These are phyloP conservation scores for Leccinum subgranulosum DNA, from an alignment of 768 basidiomycete species.

Conservation along the genomic window DNA sequence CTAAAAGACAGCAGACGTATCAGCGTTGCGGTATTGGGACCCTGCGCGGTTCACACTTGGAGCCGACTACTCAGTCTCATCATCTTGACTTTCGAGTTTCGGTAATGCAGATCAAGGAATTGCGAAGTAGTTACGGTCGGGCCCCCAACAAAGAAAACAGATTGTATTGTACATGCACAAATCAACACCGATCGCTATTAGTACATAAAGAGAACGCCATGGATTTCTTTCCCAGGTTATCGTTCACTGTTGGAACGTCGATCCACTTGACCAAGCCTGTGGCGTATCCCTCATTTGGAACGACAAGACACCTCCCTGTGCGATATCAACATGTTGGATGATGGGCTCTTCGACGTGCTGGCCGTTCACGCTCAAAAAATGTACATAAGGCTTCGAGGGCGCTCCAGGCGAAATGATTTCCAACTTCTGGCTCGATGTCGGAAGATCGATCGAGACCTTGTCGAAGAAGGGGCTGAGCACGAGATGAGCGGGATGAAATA, in stretches of 20 bases:
- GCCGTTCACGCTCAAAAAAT: constrained; percentile 57
- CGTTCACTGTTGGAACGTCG: constrained; percentile 1
- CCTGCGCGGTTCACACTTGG: no score
- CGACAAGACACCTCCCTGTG: constrained; percentile 49
- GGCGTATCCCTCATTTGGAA: constrained; percentile 64
- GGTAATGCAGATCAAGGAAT: neutral
- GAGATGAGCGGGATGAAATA: neutral
- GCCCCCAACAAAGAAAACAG: neutral
- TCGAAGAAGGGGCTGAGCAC: constrained; percentile 50
- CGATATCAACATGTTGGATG: constrained; percentile 61
- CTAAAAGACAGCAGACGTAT: no score
- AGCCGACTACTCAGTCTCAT: no score
- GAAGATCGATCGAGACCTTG: constrained; percentile 52
- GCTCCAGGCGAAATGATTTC: constrained; percentile 58
- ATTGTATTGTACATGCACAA: neutral
- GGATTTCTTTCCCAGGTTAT: neutral
- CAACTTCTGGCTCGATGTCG: constrained; percentile 36
- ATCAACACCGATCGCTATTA: neutral
- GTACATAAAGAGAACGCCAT: neutral
- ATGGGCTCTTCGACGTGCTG: constrained; percentile 40
- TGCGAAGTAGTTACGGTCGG: neutral
- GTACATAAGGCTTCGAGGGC: constrained; percentile 56
- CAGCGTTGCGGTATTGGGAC: no score
- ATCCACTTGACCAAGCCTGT: constrained; percentile 38
- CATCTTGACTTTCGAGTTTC: neutral